These are phyloP conservation scores for Chenopodium quinoa DNA, from an alignment of 148 eudicot genomes.

Conservation along the genomic window DNA sequence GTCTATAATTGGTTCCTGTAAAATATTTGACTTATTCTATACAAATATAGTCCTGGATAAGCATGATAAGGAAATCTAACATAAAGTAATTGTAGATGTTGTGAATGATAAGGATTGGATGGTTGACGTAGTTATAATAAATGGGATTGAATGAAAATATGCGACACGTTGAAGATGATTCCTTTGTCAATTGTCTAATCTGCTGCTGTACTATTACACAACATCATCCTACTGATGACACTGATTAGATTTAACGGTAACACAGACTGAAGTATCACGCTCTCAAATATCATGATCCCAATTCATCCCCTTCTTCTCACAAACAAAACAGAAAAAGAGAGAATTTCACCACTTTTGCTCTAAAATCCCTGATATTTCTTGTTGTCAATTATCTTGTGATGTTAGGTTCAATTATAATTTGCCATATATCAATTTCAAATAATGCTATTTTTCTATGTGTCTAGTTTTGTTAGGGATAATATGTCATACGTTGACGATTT, in stretches of 20 bases:
- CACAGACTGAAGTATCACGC: no score
- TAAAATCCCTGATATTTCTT: no score
- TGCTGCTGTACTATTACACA: not conserved
- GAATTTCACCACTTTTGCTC: no score
- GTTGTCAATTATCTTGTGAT: no score
- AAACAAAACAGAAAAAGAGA: not conserved
- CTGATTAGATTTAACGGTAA: not conserved
- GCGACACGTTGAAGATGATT: not conserved
- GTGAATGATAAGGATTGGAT: constrained; percentile 19
- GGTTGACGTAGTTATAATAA: constrained; percentile 14
- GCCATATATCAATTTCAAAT: no score
- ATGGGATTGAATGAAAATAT: not conserved
- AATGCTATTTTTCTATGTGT: no score
- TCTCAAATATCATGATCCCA: no score
- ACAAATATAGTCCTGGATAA: not conserved
- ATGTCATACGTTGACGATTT: not conserved
- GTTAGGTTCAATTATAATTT: no score
- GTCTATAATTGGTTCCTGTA: not conserved
- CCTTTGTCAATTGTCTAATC: not conserved
- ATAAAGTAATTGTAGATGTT: not conserved
- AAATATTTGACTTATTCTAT: not conserved
- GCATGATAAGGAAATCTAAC: not conserved
- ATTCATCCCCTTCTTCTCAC: no score
- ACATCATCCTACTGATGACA: not conserved
- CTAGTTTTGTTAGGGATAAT: not conserved